Base-by-base conservation (phyloP, 441 rosid genomes). In the Rhodomyrtus psidioides region DNA sequence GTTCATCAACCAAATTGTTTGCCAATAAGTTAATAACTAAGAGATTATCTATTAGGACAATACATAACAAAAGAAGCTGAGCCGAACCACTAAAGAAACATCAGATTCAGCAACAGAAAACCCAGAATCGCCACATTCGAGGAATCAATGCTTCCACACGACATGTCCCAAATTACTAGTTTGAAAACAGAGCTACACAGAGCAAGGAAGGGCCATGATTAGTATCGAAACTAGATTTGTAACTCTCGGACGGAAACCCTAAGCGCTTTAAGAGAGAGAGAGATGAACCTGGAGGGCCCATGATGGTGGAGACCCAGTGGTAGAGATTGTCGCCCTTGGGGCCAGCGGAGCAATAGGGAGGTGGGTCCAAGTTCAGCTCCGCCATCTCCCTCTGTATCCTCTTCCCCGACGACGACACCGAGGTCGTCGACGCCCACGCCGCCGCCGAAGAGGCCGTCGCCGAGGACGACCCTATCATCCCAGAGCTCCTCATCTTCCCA, bases 251-350 rank as follows among this genome's bases (percentile, higher is more conserved):
- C 56, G 83, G 23, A 53, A 81, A 81, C 13, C 56, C 55, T 81
- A 53, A 56, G 26, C n/a, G 55, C 59, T 6, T 7, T 44, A 82
- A 7, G 79, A n/a, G 51, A 83, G 55, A 9, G 46, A 60, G 75
- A 51, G 44, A 53, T 12, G 34, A 42, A 95, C 98, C 98, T 53
- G 92, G 88, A 49, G 98, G 98, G 44, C 97, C 98, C 75, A 97
- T 89, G 86, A 95, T 75, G 87, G 98, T 94, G 90, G 99, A 90
- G 89, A 97, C 93, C 99, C 98, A 95, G 85, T 95, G 93, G 92
- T 93, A 95, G 86, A 97, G 98, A 87, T 93, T 96, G 89, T 97
- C 99, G 59, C 98, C 97, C 84, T 91, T 95, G 13, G 99, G 99
- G 44, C 97, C 98, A 58, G 99, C 99, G 12, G 97, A 95, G 83